These are phyloP conservation scores for Carex arenaria DNA, from an alignment of 202 grass and related monocot genomes.

Conservation along the genomic window DNA sequence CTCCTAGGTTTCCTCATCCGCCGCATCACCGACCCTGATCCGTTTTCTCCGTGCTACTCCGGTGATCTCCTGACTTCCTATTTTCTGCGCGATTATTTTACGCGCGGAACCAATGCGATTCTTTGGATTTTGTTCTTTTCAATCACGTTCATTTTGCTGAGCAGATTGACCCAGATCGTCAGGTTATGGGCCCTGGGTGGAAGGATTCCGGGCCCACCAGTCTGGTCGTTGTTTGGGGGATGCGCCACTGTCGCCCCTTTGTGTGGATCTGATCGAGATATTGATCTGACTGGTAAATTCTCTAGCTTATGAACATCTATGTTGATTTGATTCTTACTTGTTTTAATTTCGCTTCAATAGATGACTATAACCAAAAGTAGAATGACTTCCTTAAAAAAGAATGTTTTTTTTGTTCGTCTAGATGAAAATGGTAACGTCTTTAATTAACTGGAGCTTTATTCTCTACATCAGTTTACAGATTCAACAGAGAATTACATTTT, in stretches of 20 bases:
- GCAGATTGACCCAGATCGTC: slow-evolving; percentile 37
- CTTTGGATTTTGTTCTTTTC: slow-evolving; percentile 63
- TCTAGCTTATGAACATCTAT: neutral
- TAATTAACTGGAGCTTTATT: neutral
- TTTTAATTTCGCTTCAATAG: neutral
- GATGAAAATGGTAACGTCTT: neutral
- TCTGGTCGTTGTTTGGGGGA: slow-evolving; percentile 36
- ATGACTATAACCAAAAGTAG: neutral
- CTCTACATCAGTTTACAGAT: neutral
- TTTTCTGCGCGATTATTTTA: slow-evolving; percentile 65
- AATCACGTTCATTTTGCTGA: slow-evolving; percentile 50
- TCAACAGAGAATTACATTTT: neutral
- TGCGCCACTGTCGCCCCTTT: slow-evolving; percentile 24
- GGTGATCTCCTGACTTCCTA: slow-evolving; percentile 9
- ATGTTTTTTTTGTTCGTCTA: neutral
- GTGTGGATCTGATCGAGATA: neutral
- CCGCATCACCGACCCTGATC: neutral
- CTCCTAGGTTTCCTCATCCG: slow-evolving; percentile 64
- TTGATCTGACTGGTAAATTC: slow-evolving; percentile 10
- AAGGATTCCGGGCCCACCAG: slow-evolving; percentile 56
- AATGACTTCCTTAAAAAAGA: neutral
- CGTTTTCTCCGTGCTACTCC: slow-evolving; percentile 31
- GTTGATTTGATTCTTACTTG: neutral
- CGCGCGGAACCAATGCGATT: slow-evolving; percentile 67
- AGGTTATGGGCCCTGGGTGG: slow-evolving; percentile 58